Conservation (phyloP, 345 rosid species). For the Angophora floribunda region DNA sequence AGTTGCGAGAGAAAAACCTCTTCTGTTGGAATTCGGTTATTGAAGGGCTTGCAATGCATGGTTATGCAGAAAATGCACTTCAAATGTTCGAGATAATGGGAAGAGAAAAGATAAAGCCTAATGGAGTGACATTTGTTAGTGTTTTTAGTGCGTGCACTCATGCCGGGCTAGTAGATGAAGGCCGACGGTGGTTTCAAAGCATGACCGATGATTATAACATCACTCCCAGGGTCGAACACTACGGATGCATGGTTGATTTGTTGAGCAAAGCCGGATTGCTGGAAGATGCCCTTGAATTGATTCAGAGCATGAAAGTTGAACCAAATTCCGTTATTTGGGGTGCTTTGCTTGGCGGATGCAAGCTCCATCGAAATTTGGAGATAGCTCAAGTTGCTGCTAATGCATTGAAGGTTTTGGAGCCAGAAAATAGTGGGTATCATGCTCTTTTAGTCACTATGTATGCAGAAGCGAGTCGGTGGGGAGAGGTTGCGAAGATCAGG, state of each 20-base stretch:
- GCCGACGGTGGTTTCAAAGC: slow-evolving; percentile 37
- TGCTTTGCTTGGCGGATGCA: slow-evolving; percentile 59
- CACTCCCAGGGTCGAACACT: slow-evolving; percentile 40
- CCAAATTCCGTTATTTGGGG: slow-evolving; percentile 80
- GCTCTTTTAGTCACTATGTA: slow-evolving; percentile 51
- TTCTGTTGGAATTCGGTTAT: slow-evolving; percentile 85
- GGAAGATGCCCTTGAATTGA: slow-evolving; percentile 49
- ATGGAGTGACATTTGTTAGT: slow-evolving; percentile 65
- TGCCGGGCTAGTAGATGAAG: slow-evolving; percentile 75
- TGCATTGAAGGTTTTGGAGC: slow-evolving; percentile 52
- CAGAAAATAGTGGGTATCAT: slow-evolving; percentile 47
- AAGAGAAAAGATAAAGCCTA: slow-evolving; percentile 37
- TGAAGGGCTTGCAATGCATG: slow-evolving; percentile 72
- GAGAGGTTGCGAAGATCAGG: slow-evolving; percentile 48
- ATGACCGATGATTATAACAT: slow-evolving; percentile 41
- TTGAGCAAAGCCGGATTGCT: slow-evolving; percentile 68
- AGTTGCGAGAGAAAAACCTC: slow-evolving; percentile 53
- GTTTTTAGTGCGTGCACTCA: slow-evolving; percentile 73
- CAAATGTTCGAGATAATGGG: slow-evolving; percentile 58
- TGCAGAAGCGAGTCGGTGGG: slow-evolving; percentile 62
- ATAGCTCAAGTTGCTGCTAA: slow-evolving; percentile 44
- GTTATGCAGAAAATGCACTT: slow-evolving; percentile 51
- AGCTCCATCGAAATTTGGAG: slow-evolving; percentile 49
- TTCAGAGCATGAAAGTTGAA: slow-evolving; percentile 31
- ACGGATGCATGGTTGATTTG: slow-evolving; percentile 73